Evolutionary conservation across 331 rosid genomes (phyloP).

Genomic region (Quercus phellos): DNA sequence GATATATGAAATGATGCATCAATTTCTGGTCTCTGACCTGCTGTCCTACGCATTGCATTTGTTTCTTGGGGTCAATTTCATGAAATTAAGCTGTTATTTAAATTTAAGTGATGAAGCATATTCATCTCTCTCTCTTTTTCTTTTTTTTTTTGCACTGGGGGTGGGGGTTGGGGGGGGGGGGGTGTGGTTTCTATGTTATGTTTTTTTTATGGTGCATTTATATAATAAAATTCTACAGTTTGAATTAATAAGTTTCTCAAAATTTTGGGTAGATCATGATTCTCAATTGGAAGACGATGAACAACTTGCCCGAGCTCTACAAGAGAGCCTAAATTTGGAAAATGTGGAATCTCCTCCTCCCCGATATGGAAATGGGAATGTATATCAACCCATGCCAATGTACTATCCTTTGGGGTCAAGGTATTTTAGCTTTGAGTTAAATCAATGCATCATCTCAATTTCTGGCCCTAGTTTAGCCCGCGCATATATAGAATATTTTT

Average conservation of each 20-base stretch:
- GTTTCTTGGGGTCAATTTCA: neutral
- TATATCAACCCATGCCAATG: constrained; percentile 48
- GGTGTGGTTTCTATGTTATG: neutral
- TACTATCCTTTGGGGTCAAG: constrained; percentile 66
- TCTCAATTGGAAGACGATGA: constrained; percentile 82
- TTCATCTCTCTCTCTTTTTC: neutral
- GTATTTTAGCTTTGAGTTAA: constrained; percentile 25
- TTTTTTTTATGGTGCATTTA: neutral
- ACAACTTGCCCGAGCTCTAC: constrained; percentile 83
- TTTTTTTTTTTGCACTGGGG: no score
- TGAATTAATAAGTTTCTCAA: neutral
- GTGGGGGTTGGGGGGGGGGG: no score
- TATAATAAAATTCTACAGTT: neutral
- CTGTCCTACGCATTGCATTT: neutral
- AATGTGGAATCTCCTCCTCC: constrained; percentile 48
- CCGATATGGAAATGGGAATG: constrained; percentile 40
- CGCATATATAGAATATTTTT: neutral
- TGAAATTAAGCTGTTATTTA: neutral
- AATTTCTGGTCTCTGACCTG: neutral
- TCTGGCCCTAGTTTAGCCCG: neutral
- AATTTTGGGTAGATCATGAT: constrained; percentile 27
- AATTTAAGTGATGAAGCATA: neutral
- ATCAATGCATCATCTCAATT: neutral
- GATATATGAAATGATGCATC: neutral
- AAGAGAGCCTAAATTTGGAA: constrained; percentile 73